Conservation (phyloP, 1,284 basidiomycete species). For the Trametes sp. region DNA sequence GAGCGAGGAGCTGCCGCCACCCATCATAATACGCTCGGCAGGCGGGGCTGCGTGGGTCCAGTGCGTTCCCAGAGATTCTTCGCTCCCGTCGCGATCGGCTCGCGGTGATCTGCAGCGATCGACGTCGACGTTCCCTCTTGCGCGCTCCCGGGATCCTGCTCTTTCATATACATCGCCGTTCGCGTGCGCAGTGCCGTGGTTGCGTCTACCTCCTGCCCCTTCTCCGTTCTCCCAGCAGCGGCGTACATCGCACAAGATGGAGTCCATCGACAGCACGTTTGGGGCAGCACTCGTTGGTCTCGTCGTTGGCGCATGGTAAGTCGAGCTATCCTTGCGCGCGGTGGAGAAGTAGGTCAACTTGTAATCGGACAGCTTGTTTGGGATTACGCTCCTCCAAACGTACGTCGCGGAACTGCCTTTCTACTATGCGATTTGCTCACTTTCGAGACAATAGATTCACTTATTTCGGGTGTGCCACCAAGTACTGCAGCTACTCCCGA, state of each 20-base stretch:
- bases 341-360: not conserved
- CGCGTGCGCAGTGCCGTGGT: slow-evolving; percentile 1
- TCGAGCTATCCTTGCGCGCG: not conserved
- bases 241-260: slow-evolving; percentile 13
- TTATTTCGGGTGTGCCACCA: slow-evolving; percentile 32
- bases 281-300: slow-evolving; percentile 40
- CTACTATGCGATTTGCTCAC: not conserved
- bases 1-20: not conserved
- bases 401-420: slow-evolving; percentile 8
- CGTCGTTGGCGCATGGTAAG: slow-evolving; percentile 38
- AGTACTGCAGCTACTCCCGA: not conserved
- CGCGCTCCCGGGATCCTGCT: not conserved
- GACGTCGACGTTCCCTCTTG: not conserved
- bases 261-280: slow-evolving; percentile 35
- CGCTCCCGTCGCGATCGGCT: not conserved
- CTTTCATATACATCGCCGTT: not conserved
- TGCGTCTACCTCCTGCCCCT: slow-evolving; percentile 6
- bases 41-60: slow-evolving; percentile 5
- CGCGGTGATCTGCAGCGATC: not conserved
- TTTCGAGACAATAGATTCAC: slow-evolving; percentile 22
- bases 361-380: slow-evolving; percentile 34
- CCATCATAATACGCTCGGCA: slow-evolving; percentile 12
- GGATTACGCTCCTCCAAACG: slow-evolving; percentile 42
- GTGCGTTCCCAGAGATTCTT: not conserved
- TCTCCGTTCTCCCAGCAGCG: not conserved